phyloP scores from a whole-genome alignment of 179 eudicot genomes.

The Gypsophila paniculata region DNA sequence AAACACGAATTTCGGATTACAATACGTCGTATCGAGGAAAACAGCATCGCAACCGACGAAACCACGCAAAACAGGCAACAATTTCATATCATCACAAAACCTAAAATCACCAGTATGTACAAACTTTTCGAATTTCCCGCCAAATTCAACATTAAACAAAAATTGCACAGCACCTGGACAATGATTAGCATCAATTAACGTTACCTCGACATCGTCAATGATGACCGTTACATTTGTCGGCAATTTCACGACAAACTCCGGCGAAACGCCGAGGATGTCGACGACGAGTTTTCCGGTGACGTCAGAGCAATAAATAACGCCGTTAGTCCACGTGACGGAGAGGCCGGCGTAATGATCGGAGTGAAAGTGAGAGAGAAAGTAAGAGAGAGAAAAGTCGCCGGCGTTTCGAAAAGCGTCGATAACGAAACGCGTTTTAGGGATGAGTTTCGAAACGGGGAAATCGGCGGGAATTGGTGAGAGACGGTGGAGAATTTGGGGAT shows the following conservation, averaged over 20 bases:
- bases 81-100: slow-evolving; percentile 51
- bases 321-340: slow-evolving; percentile 51
- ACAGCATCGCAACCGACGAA: slow-evolving; percentile 80
- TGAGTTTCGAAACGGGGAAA: slow-evolving; percentile 62
- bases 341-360: slow-evolving; percentile 90
- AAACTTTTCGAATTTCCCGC: slow-evolving; percentile 52
- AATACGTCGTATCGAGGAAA: slow-evolving; percentile 85
- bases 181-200: slow-evolving; percentile 78
- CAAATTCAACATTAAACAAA: slow-evolving; percentile 47
- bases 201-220: slow-evolving; percentile 66
- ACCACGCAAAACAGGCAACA: slow-evolving; percentile 36
- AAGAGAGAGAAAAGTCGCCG: slow-evolving; percentile 65
- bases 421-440: slow-evolving; percentile 76
- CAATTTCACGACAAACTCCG: slow-evolving; percentile 38
- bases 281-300: slow-evolving; percentile 53
- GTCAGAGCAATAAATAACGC: slow-evolving; percentile 68
- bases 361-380: slow-evolving; percentile 94
- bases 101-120: slow-evolving; percentile 98
- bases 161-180: slow-evolving; percentile 95
- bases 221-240: slow-evolving; percentile 39
- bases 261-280: slow-evolving; percentile 45
- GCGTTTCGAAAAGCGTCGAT: slow-evolving; percentile 66
- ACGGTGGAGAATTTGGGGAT: slow-evolving; percentile 22
- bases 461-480: slow-evolving; percentile 51
- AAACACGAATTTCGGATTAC: slow-evolving; percentile 77